phyloP scores from a whole-genome alignment of 129 eudicot species.

The Mikania micrantha region DNA sequence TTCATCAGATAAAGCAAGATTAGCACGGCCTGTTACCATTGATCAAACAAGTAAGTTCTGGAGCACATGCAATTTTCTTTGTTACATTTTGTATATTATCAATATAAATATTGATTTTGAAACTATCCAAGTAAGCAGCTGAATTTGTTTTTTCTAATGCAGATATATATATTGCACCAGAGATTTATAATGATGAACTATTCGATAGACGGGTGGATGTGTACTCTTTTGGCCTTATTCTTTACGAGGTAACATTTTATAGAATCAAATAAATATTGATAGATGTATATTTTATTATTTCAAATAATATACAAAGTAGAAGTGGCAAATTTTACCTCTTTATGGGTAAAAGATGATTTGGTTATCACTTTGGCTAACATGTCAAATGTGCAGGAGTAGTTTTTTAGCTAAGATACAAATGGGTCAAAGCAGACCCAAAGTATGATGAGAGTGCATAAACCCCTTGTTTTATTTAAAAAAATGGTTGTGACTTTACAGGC shows the following conservation, averaged over 20 bases:
- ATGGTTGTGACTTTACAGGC: too few relatives aligned
- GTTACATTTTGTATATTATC: neutral
- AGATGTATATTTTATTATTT: neutral
- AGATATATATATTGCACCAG: conserved; percentile 85
- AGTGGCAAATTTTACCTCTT: neutral
- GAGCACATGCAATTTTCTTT: neutral
- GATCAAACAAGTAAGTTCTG: conserved; percentile 64
- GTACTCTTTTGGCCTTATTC: conserved; percentile 79
- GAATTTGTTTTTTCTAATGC: conserved; percentile 5
- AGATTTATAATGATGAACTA: conserved; percentile 63
- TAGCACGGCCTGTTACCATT: conserved; percentile 48
- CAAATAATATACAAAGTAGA: neutral
- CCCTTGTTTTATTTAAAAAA: neutral
- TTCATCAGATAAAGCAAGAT: conserved; percentile 64
- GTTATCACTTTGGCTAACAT: neutral
- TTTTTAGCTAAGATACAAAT: neutral
- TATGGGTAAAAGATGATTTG: neutral
- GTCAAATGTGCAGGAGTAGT: neutral
- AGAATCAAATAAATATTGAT: neutral
- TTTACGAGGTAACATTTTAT: conserved; percentile 62
- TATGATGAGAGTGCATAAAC: neutral
- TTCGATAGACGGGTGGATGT: conserved; percentile 87
- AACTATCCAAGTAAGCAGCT: neutral
- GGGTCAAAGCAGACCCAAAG: neutral
- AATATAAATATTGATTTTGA: neutral